Evolutionary conservation across 2,329 filamentous ascomycete species (phyloP).

Genomic region (Aspergillus sp.): DNA sequence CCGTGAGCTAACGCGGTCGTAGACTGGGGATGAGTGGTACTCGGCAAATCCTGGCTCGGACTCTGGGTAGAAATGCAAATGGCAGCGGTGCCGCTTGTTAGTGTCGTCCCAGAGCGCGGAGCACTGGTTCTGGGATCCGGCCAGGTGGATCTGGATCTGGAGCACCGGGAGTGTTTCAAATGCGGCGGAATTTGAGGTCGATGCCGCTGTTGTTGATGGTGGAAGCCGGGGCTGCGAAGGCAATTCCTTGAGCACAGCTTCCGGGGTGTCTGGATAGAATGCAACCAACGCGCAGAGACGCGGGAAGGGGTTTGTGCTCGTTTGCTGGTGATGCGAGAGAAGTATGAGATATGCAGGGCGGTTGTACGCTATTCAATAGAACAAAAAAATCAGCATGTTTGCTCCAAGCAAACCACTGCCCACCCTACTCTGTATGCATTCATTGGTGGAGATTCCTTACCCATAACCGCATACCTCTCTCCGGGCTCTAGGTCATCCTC

Average conservation of each 20-base stretch:
- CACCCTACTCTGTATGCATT: not conserved
- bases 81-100: conserved; percentile 30
- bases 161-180: conserved; percentile 25
- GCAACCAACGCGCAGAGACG: conserved; percentile 59
- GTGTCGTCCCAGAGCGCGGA: conserved; percentile 20
- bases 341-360: conserved; percentile 58
- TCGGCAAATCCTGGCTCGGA: conserved; percentile 66
- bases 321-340: conserved; percentile 39
- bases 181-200: conserved; percentile 10
- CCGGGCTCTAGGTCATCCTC: conserved; percentile 54
- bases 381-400: not conserved
- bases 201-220: conserved; percentile 16
- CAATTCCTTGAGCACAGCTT: not conserved
- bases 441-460: conserved; percentile 36
- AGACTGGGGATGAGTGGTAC: conserved; percentile 57
- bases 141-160: conserved; percentile 58
- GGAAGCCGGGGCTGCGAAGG: conserved; percentile 19
- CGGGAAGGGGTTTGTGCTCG: conserved; percentile 56
- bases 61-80: conserved; percentile 54
- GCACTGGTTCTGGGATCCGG: conserved; percentile 45
- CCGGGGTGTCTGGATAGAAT: conserved; percentile 50
- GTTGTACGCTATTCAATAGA: conserved; percentile 49
- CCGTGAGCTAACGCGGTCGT: conserved; percentile 59
- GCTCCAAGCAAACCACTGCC: too few species aligned
- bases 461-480: conserved; percentile 61